These are phyloP conservation scores for Paraphaeosphaeria sporulosa DNA, from an alignment of 2,329 filamentous ascomycete genomes.

Conservation along the genomic window DNA sequence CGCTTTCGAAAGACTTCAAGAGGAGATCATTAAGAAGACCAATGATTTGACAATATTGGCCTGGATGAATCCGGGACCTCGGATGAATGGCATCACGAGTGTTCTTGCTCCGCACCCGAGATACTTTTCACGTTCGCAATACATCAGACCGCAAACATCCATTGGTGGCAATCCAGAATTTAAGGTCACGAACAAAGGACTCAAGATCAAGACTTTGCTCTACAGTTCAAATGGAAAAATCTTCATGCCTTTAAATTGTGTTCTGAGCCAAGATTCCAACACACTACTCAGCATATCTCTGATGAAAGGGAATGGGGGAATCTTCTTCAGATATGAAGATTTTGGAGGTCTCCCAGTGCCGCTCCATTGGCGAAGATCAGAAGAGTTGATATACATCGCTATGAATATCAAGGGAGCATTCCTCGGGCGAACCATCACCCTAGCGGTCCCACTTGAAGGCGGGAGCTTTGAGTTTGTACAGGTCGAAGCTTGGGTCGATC, in stretches of 20 bases:
- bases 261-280: not conserved
- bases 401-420: not conserved
- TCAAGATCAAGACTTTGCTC: not conserved
- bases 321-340: not conserved
- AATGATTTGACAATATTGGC: slow-evolving; percentile 20
- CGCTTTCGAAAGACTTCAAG: slow-evolving; percentile 24
- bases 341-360: not conserved
- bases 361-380: not conserved
- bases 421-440: not conserved
- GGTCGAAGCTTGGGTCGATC: not conserved
- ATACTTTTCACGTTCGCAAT: not conserved
- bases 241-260: not conserved
- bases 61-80: slow-evolving; percentile 3
- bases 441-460: not conserved
- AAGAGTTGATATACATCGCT: not conserved
- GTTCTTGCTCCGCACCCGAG: not conserved
- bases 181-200: slow-evolving; percentile 2
- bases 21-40: slow-evolving; percentile 22
- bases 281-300: not conserved
- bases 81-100: not conserved
- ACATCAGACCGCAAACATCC: not conserved
- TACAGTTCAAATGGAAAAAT: not conserved
- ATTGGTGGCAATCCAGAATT: slow-evolving; percentile 1
- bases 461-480: not conserved
- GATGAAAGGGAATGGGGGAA: not conserved